Conservation (phyloP, 345 rosid genomes). For the Crucihimalaya himalaica region DNA sequence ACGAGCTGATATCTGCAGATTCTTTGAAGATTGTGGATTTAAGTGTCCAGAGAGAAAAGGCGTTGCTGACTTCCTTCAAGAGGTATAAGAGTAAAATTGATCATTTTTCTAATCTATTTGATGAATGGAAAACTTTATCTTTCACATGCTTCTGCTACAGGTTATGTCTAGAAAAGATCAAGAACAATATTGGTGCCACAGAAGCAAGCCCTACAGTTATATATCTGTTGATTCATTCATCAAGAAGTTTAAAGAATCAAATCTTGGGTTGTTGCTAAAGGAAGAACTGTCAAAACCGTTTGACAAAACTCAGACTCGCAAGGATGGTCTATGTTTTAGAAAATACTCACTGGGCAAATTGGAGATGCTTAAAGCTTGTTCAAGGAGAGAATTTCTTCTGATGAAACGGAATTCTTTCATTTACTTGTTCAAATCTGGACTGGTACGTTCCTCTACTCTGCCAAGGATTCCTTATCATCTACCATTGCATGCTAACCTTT, state of each 20-base stretch:
- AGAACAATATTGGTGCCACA: slow-evolving; percentile 53
- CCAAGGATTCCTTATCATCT: background rate
- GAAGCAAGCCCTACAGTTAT: slow-evolving; percentile 42
- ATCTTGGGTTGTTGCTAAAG: slow-evolving; percentile 33
- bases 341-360: slow-evolving; percentile 44
- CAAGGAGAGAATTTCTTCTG: slow-evolving; percentile 52
- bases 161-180: slow-evolving; percentile 59
- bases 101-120: background rate
- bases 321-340: slow-evolving; percentile 40
- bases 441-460: slow-evolving; percentile 19
- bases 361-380: slow-evolving; percentile 56
- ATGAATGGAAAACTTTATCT: background rate
- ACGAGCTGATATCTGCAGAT: slow-evolving; percentile 41
- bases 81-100: slow-evolving; percentile 33
- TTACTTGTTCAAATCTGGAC: slow-evolving; percentile 47
- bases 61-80: slow-evolving; percentile 58
- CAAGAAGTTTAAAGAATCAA: slow-evolving; percentile 42
- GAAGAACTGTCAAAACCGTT: slow-evolving; percentile 43
- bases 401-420: slow-evolving; percentile 49
- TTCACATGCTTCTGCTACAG: slow-evolving; percentile 33
- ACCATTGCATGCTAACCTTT: slow-evolving; percentile 7
- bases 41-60: slow-evolving; percentile 59
- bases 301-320: slow-evolving; percentile 34
- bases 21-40: slow-evolving; percentile 60
- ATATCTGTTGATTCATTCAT: slow-evolving; percentile 46